Conservation (phyloP, 2,329 filamentous ascomycete genomes). For the Cyanodermella asteris region DNA sequence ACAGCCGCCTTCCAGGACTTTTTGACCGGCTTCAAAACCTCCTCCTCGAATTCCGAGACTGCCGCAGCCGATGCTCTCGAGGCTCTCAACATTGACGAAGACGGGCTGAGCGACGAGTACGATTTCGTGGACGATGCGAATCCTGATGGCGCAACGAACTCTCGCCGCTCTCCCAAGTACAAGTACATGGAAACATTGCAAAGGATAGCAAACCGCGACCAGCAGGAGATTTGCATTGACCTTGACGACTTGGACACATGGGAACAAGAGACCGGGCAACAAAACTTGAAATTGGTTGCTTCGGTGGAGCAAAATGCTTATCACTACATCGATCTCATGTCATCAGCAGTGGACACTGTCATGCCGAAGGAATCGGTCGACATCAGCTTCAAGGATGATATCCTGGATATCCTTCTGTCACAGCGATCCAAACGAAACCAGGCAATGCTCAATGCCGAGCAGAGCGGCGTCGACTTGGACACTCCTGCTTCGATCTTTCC, state of each 20-base stretch:
- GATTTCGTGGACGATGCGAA: constrained; percentile 70
- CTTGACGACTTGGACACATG: constrained; percentile 60
- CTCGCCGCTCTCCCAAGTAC: constrained; percentile 37
- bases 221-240: constrained; percentile 63
- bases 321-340: constrained; percentile 84
- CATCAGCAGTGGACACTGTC: constrained; percentile 65
- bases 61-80: constrained; percentile 63
- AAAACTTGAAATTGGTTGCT: constrained; percentile 37
- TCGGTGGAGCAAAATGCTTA: constrained; percentile 81
- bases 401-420: constrained; percentile 88
- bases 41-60: constrained; percentile 38
- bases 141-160: constrained; percentile 24
- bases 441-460: constrained; percentile 44
- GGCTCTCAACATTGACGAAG: constrained; percentile 67
- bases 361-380: constrained; percentile 62
- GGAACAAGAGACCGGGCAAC: constrained; percentile 1
- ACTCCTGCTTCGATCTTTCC: constrained; percentile 63
- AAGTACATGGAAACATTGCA: constrained; percentile 85
- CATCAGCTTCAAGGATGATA: constrained; percentile 87
- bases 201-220: constrained; percentile 59
- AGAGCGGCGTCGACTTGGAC: constrained; percentile 41
- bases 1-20: constrained; percentile 60
- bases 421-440: constrained; percentile 74
- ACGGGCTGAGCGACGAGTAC: constrained; percentile 72
- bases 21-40: constrained; percentile 62